Percentiles rank a stretch among this genome's conserved stretches.
Evolutionary conservation across 306 rosid genomes (phyloP).

Genomic region (Quercus variabilis): DNA sequence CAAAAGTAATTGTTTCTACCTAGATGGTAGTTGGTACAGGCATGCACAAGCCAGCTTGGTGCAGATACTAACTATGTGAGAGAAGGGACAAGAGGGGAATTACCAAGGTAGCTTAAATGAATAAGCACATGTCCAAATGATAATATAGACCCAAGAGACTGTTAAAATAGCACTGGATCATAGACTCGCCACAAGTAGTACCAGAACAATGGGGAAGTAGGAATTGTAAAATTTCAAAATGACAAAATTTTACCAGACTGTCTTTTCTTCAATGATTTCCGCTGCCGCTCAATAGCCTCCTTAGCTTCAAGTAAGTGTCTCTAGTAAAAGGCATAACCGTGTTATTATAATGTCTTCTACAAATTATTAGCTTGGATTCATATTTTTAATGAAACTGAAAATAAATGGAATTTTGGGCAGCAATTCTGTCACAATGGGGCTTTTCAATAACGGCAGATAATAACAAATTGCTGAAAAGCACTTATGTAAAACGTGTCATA

Average conservation of each 20-base stretch:
- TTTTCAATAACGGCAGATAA: not conserved
- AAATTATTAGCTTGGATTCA: conserved; percentile 9
- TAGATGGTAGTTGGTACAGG: not conserved
- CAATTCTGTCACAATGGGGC: not conserved
- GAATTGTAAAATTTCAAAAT: not conserved
- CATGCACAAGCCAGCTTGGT: not conserved
- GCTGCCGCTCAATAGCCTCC: conserved; percentile 91
- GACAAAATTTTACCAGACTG: conserved; percentile 54
- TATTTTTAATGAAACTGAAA: not conserved
- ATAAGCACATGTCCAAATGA: not conserved
- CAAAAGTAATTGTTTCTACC: not conserved
- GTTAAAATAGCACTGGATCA: not conserved
- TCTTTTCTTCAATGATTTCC: conserved; percentile 86
- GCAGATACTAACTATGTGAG: not conserved
- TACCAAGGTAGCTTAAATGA: not conserved
- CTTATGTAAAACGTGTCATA: no score
- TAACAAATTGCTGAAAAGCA: no score
- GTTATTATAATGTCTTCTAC: conserved; percentile 2
- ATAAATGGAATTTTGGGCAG: conserved; percentile 1
- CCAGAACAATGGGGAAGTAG: not conserved
- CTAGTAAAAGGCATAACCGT: conserved; percentile 33
- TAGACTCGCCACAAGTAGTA: conserved; percentile 15
- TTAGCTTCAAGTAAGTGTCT: conserved; percentile 81
- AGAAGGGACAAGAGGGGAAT: not conserved
- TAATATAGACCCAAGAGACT: not conserved